Evolutionary conservation across 495 filamentous ascomycete species (phyloP).

Genomic region (Clavariopsis aquatica): DNA sequence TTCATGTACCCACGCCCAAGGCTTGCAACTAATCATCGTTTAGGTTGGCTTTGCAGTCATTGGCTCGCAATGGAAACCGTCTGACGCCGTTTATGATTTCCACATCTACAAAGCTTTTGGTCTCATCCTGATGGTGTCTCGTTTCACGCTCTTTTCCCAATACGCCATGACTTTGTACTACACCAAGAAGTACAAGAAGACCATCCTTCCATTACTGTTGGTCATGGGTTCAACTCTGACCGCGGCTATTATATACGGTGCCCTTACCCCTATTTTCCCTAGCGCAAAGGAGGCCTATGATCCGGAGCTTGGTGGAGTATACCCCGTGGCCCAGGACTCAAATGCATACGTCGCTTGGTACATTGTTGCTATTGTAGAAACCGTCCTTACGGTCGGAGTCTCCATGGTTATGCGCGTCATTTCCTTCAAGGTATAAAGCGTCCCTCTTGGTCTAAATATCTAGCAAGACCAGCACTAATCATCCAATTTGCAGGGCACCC

Average conservation of each 20-base stretch:
- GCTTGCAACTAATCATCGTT: not conserved
- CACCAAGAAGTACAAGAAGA: constrained; percentile 29
- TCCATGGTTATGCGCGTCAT: constrained; percentile 58
- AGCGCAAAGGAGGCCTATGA: constrained; percentile 2
- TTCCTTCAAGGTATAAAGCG: constrained; percentile 52
- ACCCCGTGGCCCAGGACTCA: constrained; percentile 42
- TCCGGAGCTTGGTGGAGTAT: not conserved
- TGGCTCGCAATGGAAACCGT: constrained; percentile 35
- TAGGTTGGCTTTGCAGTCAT: constrained; percentile 38
- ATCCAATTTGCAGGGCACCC: constrained; percentile 49
- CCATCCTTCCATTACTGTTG: constrained; percentile 21
- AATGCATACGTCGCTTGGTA: constrained; percentile 62
- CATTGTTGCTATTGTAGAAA: constrained; percentile 58
- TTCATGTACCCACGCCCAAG: not conserved
- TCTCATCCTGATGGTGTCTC: constrained; percentile 36
- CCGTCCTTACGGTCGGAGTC: constrained; percentile 54
- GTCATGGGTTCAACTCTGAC: constrained; percentile 31
- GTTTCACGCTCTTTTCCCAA: constrained; percentile 29
- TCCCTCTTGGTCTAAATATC: too few relatives aligned
- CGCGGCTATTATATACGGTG: constrained; percentile 33
- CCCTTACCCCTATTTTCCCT: constrained; percentile 29
- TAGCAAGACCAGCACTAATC: too few relatives aligned
- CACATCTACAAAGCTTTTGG: constrained; percentile 32
- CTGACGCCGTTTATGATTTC: constrained; percentile 25
- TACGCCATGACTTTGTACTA: constrained; percentile 32